phyloP scores from a whole-genome alignment of 1,284 basidiomycete genomes.

The Papiliotrema fonsecae region DNA sequence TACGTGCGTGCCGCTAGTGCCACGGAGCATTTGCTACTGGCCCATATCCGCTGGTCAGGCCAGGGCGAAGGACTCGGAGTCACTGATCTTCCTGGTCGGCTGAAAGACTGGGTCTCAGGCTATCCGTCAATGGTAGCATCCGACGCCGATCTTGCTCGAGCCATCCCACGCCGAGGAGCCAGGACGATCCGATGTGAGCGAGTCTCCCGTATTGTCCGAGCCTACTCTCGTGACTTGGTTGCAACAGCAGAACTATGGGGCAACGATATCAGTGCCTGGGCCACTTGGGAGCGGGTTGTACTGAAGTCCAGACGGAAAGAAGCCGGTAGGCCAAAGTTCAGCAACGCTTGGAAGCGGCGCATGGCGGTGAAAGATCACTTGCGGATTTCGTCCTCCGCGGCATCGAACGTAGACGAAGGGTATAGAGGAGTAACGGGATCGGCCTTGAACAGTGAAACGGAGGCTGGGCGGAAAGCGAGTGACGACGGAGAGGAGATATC shows the following conservation, averaged over 20 bases:
- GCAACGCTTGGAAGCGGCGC: slow-evolving; percentile 25
- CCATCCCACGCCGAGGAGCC: slow-evolving; percentile 63
- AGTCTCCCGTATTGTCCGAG: slow-evolving; percentile 43
- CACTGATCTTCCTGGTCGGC: slow-evolving; percentile 64
- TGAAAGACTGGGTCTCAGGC: slow-evolving; percentile 79
- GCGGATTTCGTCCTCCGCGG: slow-evolving; percentile 19
- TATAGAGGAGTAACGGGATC: slow-evolving; percentile 15
- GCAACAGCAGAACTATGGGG: slow-evolving; percentile 69
- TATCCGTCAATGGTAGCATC: slow-evolving; percentile 66
- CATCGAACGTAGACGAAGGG: slow-evolving; percentile 1
- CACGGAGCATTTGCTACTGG: slow-evolving; percentile 78
- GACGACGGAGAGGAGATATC: slow-evolving; percentile 55
- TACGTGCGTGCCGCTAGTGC: slow-evolving; percentile 77
- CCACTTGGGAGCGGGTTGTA: slow-evolving; percentile 36
- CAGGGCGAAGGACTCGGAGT: slow-evolving; percentile 54
- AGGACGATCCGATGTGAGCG: slow-evolving; percentile 57
- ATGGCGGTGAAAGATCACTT: slow-evolving; percentile 35
- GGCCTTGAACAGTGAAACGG: not conserved
- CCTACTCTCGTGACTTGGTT: slow-evolving; percentile 75
- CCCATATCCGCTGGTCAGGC: slow-evolving; percentile 76
- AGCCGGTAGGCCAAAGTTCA: slow-evolving; percentile 34
- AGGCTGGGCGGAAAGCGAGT: slow-evolving; percentile 8
- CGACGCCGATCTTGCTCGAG: slow-evolving; percentile 41
- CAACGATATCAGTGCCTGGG: slow-evolving; percentile 34
- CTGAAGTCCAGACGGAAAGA: slow-evolving; percentile 22